Conservation (phyloP, 805 yeast species). For the Wickerhamomyces kurtzmanii region DNA sequence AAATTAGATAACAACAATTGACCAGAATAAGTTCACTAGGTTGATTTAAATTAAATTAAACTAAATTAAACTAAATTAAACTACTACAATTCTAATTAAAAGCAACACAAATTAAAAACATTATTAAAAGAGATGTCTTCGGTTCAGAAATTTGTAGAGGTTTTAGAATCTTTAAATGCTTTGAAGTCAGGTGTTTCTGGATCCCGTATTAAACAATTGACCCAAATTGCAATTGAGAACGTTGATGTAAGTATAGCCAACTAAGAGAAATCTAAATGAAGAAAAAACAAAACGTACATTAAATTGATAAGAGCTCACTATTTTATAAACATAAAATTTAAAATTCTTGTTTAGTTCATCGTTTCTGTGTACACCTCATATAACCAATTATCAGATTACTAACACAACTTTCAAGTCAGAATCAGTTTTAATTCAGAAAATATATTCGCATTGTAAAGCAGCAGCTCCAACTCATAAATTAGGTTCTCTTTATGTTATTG, state of each 20-base stretch:
- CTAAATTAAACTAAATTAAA: too few species aligned
- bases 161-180: constrained; percentile 32
- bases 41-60: too few species aligned
- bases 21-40: too few species aligned
- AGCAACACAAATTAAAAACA: neutral
- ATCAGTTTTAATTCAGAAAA: constrained; percentile 44
- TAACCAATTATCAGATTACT: too few species aligned
- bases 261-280: constrained; percentile 7
- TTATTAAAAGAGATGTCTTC: constrained; percentile 13
- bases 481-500: constrained; percentile 86
- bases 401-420: constrained; percentile 23
- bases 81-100: too few species aligned
- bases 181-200: constrained; percentile 91
- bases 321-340: too few species aligned
- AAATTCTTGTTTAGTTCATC: too few species aligned
- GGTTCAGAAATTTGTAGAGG: constrained; percentile 26
- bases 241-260: constrained; percentile 26
- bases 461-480: constrained; percentile 77
- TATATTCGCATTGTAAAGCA: constrained; percentile 59
- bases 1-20: too few species aligned
- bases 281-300: constrained; percentile 13
- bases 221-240: constrained; percentile 66
- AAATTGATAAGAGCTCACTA: too few species aligned
- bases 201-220: constrained; percentile 80
- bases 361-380: too few species aligned